Base-by-base conservation (phyloP, 2,329 filamentous ascomycete species). In the Lecanicillium sp. region DNA sequence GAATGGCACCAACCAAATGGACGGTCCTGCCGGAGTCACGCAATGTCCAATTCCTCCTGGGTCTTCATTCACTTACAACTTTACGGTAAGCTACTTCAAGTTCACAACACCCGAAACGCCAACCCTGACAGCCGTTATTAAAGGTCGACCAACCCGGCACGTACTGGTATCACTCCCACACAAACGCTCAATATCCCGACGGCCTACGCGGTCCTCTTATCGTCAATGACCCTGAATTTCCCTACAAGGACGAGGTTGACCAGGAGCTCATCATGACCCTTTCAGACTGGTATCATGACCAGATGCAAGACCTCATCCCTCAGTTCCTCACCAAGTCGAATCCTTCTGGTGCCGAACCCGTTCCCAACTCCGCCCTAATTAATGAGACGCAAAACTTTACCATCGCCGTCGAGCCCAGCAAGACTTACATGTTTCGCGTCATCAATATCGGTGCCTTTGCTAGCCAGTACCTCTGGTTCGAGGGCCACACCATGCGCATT, bases 111-210 rank as follows among this genome's bases (percentile, higher is more conserved):
- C n/a, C n/a, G n/a, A n/a, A n/a, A n/a, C n/a, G n/a, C n/a, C n/a
- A n/a, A n/a, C n/a, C n/a, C n/a, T n/a, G n/a, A n/a, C n/a, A n/a
- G n/a, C n/a, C n/a, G n/a, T n/a, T n/a, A n/a, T n/a, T n/a, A n/a
- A 25, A 71, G 80, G 56, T 71, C 39, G 53, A 76, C 35, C 81
- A 85, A 62, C 70, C 79, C 0, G 84, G 83, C 19, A 85, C 82
- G 1, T 88, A 85, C 57, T 88, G 83, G 84, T 89, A 88, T 48
- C 82, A 86, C 54, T 82, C 78, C 4, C 82, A 86, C 52, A 69
- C 70, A 16, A 67, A 69, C 44, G 78, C 71, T 17, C 80, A 84
- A 53, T 85, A 85, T 45, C 80, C 81, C 2, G 82, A 86, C 53
- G 82, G 82, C 9, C 64, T 84, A 5, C 69, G 80, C 16, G 79